phyloP scores from a whole-genome alignment of 768 basidiomycete genomes.

The Candolleomyces efflorescens region DNA sequence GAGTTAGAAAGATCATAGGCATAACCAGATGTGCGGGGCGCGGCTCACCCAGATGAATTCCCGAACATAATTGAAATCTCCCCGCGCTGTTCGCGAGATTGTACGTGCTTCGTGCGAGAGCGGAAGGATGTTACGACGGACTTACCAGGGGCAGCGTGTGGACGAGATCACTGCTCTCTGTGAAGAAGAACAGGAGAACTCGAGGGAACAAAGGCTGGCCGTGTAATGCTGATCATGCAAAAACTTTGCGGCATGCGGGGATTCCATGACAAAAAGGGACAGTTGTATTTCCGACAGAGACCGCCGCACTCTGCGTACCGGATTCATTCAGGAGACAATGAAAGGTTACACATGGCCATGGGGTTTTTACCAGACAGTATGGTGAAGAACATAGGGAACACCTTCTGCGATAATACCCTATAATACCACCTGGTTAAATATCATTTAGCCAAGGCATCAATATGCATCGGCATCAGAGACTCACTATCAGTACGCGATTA shows the following conservation, averaged over 20 bases:
- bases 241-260: neutral
- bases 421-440: neutral
- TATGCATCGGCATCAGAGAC: no score
- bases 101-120: neutral
- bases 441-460: no score
- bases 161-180: neutral
- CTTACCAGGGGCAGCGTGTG: neutral
- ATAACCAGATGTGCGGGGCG: neutral
- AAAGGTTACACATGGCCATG: no score
- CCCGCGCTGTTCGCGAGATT: neutral
- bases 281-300: neutral
- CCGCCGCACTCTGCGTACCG: neutral
- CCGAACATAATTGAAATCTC: neutral
- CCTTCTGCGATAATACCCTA: neutral
- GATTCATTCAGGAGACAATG: neutral
- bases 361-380: no score
- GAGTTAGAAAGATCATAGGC: conserved; percentile 1
- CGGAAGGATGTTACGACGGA: neutral
- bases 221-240: neutral
- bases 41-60: neutral
- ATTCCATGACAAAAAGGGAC: neutral
- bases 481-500: neutral
- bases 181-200: neutral
- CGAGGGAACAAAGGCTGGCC: neutral
- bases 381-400: no score